Conservation (phyloP, 2,329 filamentous ascomycete species). For the Apiospora pterosperma region DNA sequence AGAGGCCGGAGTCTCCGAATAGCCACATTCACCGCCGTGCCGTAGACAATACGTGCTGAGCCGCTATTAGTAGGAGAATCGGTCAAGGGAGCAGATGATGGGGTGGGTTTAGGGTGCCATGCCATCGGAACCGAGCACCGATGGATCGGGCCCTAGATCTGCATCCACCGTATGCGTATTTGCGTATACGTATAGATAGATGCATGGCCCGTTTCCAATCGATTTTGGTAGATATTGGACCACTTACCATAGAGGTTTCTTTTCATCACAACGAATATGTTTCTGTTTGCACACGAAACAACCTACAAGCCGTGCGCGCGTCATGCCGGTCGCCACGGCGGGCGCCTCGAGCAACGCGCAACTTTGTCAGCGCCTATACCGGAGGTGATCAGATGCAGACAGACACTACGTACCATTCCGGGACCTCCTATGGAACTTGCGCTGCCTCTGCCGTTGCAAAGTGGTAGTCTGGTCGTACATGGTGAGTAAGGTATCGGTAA, state of each 20-base stretch:
- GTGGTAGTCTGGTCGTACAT: conserved; percentile 15
- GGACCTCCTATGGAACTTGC: conserved; percentile 29
- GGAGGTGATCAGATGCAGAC: neutral
- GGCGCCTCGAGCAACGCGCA: neutral
- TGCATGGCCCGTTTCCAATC: neutral
- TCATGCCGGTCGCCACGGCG: neutral
- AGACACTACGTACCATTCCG: conserved; percentile 23
- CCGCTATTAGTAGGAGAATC: conserved; percentile 10
- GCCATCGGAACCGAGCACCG: neutral
- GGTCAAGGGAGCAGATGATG: neutral
- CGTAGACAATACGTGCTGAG: conserved; percentile 42
- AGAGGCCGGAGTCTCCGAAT: conserved; percentile 14
- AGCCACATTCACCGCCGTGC: conserved; percentile 39
- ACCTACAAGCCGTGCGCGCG: conserved; percentile 18
- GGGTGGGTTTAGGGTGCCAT: neutral
- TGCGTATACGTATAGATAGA: neutral
- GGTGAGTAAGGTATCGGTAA: neutral
- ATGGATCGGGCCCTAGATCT: neutral
- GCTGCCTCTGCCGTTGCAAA: conserved; percentile 27
- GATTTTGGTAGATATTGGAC: neutral
- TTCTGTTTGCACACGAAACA: conserved; percentile 36
- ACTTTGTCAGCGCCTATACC: conserved; percentile 2
- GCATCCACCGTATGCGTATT: neutral
- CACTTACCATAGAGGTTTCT: conserved; percentile 42
- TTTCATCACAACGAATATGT: conserved; percentile 44